A percentile compares a stretch with the other conserved stretches of the same genome.
Evolutionary conservation across 257 asterid genomes (phyloP).

Genomic region (Paulownia fortunei): DNA sequence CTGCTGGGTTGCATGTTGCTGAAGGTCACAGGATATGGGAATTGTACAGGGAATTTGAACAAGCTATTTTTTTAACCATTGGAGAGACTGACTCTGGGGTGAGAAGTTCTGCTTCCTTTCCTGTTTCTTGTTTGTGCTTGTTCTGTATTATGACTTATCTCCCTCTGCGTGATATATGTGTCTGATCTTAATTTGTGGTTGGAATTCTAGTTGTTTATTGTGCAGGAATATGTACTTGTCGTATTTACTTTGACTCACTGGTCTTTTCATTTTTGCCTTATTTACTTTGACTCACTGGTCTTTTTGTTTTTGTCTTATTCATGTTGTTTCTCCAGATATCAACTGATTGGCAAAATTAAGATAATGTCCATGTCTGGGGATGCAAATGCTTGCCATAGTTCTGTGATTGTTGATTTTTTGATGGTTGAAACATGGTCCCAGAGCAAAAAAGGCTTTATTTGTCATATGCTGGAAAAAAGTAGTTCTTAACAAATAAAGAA

Average conservation of each 20-base stretch:
- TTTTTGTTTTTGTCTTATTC: not conserved
- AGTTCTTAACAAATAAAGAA: not conserved
- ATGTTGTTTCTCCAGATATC: not conserved
- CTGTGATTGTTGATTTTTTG: constrained; percentile 5
- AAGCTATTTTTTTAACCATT: constrained; percentile 63
- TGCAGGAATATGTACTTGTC: constrained; percentile 8
- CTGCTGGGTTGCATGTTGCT: constrained; percentile 85
- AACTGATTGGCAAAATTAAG: constrained; percentile 2
- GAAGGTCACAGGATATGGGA: constrained; percentile 92
- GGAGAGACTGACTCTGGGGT: constrained; percentile 70
- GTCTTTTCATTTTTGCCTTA: not conserved
- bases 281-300: too few species aligned
- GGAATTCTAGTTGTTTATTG: not conserved
- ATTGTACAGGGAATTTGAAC: constrained; percentile 80
- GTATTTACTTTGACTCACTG: constrained; percentile 6
- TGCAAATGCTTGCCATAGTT: not conserved
- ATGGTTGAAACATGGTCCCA: not conserved
- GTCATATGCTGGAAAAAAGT: not conserved
- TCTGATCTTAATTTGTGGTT: constrained; percentile 1
- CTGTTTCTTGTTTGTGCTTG: constrained; percentile 26
- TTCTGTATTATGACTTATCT: not conserved
- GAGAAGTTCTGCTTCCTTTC: constrained; percentile 32
- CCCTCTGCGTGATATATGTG: constrained; percentile 15
- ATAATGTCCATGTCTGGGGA: not conserved
- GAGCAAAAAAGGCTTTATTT: not conserved